Evolutionary conservation across 371 early-diverging fungal species (phyloP), one percentile per base, ranked within the genome.

Genomic region (Mucor circinelloides): DNA sequence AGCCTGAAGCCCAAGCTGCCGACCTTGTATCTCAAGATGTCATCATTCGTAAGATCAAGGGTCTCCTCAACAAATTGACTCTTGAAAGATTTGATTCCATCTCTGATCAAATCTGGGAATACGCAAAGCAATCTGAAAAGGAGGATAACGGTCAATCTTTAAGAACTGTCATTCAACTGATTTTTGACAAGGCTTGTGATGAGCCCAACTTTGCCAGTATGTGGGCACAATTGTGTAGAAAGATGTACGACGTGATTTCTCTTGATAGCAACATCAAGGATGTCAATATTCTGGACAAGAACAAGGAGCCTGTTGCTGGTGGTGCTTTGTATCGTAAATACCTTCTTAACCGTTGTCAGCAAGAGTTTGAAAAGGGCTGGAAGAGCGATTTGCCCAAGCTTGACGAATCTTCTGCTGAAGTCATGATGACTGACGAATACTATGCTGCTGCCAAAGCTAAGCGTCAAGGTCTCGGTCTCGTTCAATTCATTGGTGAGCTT

Each of bases 181-280:
- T 95, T 58, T 98, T 95, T 70, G 94, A 96, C 38, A 98, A 99
- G 83, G 97, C 99, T 6, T 87, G 94, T 58, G 97, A 96, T 70
- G 97, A 99, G 81, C 87, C 94, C 25, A 85, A 86, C 64, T 98
- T 97, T 85, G 92, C 91, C 60, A 70, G 80, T 60, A 92, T 97
- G 85, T 99, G 97, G 79, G 97, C 97, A 19, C 86, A 84, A 61
- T 85, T 99, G 63, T 95, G 96, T 83, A 80, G 83, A 36, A 84
- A 87, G 74, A 82, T 93, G 76, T 85, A 85, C 69, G 88, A 86
- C 55, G 65, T 75, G 48, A 81, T 90, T 44, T 38, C 60, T 12
- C 55, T 58, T 9, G 82, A 87, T 6, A 27, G 6, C 28, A 50
- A 58, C 1, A 84, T 89, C 54, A 81, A 84, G 66, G 89, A 89